A percentile compares a stretch with the other conserved stretches of the same genome.
These are phyloP conservation scores for Ophiorrhiza pumila DNA, from an alignment of 257 asterid species.

Conservation along the genomic window DNA sequence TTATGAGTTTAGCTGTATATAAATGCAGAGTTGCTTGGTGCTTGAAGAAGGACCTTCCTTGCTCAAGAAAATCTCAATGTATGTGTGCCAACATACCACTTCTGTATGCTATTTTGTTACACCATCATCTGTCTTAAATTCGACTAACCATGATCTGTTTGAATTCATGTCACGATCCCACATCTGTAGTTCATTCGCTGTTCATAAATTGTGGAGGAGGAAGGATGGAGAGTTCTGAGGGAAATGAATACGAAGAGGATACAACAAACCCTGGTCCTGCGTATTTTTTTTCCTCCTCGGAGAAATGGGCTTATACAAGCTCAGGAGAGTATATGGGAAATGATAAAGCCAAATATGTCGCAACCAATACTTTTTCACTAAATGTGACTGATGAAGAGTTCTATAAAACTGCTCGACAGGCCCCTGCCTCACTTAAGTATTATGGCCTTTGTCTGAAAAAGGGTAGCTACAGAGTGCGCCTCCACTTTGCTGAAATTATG, in stretches of 20 bases:
- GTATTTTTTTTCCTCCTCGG: conserved; percentile 34
- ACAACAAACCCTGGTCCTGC: conserved; percentile 45
- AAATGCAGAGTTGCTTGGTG: conserved; percentile 61
- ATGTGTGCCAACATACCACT: conserved; percentile 18
- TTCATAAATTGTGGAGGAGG: conserved; percentile 86
- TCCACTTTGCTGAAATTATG: conserved; percentile 86
- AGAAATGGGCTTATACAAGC: conserved; percentile 83
- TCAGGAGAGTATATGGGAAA: conserved; percentile 48
- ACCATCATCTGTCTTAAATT: background rate
- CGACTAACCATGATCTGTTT: background rate
- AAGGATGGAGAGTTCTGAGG: conserved; percentile 32
- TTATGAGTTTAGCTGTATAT: conserved; percentile 8
- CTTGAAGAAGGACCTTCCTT: conserved; percentile 62
- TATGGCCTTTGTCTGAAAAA: conserved; percentile 69
- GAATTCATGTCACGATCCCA: background rate
- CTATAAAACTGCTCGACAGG: conserved; percentile 70
- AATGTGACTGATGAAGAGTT: conserved; percentile 29
- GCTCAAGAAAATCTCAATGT: conserved; percentile 47
- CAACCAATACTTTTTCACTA: conserved; percentile 31
- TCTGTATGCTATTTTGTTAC: conserved; percentile 2
- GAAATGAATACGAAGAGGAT: conserved; percentile 60
- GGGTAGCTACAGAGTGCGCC: conserved; percentile 90
- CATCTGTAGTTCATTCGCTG: conserved; percentile 52
- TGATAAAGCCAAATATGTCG: background rate
- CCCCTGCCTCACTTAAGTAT: conserved; percentile 71